Conservation (phyloP, 1,284 basidiomycete genomes). For the Ceratobasidium papillatum region DNA sequence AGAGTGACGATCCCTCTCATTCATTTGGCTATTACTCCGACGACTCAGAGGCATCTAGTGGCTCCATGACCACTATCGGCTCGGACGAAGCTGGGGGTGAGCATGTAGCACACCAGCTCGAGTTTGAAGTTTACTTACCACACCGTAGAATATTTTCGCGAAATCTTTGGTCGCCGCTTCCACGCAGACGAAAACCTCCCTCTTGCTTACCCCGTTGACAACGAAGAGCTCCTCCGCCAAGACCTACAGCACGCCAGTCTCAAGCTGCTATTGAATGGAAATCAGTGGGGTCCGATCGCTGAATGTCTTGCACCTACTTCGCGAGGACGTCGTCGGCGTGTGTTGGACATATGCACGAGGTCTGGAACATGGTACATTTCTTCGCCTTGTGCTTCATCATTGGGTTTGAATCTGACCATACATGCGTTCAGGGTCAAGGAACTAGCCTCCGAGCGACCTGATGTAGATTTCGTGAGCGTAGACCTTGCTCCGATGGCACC, state of each 20-base stretch:
- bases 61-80: slow-evolving; percentile 44
- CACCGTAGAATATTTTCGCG: slow-evolving; percentile 42
- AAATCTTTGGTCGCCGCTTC: slow-evolving; percentile 42
- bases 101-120: not conserved
- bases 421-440: slow-evolving; percentile 42
- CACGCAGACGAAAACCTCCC: slow-evolving; percentile 41
- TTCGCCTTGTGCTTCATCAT: not conserved
- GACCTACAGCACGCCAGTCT: slow-evolving; percentile 39
- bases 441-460: slow-evolving; percentile 41
- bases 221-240: slow-evolving; percentile 38
- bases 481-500: slow-evolving; percentile 43
- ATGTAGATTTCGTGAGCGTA: slow-evolving; percentile 45
- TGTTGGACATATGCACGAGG: slow-evolving; percentile 44
- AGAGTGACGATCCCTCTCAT: slow-evolving; percentile 28
- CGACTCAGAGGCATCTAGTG: slow-evolving; percentile 21
- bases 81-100: slow-evolving; percentile 44
- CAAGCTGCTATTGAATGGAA: slow-evolving; percentile 41
- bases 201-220: slow-evolving; percentile 41
- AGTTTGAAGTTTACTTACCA: not conserved
- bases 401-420: slow-evolving; percentile 24
- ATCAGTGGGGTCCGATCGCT: slow-evolving; percentile 41
- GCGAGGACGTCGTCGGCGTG: slow-evolving; percentile 40
- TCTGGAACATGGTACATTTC: slow-evolving; percentile 43
- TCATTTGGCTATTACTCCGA: slow-evolving; percentile 37
- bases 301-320: slow-evolving; percentile 33